Evolutionary conservation across 2,329 filamentous ascomycete species (phyloP), one percentile per base, ranked within the genome.

Genomic region (Apiospora hydei): DNA sequence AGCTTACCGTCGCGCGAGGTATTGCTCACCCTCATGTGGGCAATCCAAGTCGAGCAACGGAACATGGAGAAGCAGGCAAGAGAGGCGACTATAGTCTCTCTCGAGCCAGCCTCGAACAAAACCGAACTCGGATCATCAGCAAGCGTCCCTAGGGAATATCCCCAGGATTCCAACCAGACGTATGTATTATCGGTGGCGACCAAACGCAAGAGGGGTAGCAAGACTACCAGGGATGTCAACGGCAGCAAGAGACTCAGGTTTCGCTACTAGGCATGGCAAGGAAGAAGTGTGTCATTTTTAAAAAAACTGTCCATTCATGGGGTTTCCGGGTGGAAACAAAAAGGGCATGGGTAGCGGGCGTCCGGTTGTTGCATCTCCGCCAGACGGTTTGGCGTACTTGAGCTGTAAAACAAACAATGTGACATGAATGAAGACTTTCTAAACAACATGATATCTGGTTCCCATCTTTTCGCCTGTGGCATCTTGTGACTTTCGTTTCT

Each of bases 1-100:
- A 80, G 79, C 78, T 77, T 81, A 80, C 80, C 80, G 78, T 81
- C 80, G 69, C 77, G 76, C 72, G 80, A 81, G 76, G 76, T 79
- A 77, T 76, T 81, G 76, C 78, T 81, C 79, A 81, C 80, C 30
- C 69, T 81, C 74, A 53, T 81, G 76, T 81, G 80, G 80, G 79
- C 79, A 72, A 79, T 81, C 73, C 75, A 74, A 76, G 77, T 81
- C 75, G 79, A 81, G 77, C 78, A 80, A 79, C 77, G 77, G 74
- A 79, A 78, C 77, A 69, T 78, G 72, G 51, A 68, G 61, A 41
- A 53, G 49, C 57, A 64, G 57, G 68, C 67, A 34, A 66, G 72
- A 66, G 72, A 71, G 72, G 70, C 72, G 72, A 73, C 57, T 71
- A 73, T 71, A 73, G 70, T 51, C 72, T 70, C 72, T 64, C 70